Base-by-base conservation (phyloP, 202 grass and related monocot species). In the Elaeis oleifera region DNA sequence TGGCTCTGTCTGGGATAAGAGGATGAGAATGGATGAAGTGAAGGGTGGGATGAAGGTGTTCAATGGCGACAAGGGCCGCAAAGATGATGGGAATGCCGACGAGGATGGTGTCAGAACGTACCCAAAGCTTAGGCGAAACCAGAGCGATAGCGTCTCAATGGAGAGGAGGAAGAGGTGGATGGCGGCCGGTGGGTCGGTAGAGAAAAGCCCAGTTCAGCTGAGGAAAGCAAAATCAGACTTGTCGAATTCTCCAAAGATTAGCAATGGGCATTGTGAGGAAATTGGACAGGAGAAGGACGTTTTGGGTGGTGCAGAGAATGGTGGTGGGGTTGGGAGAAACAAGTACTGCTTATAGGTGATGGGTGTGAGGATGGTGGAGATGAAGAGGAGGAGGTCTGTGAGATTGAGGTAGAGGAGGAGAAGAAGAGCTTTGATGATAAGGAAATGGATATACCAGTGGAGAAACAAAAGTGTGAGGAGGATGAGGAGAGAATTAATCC, bases 21-120 rank as follows among this genome's bases (percentile, higher is more conserved):
- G 94, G 74, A 99, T 89, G 88, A 84, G 71, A 76, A 89, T 94
- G 87, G 94, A 99, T 71, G 85, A 91, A 59, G 88, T 86, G 23
- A 89, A 92, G 64, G 94, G 94, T 32, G 94, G 94, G 44, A 74
- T 99, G 73, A 99, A 94, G 85, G 94, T 94, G 19, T 99, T 99
- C 62, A 94, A 75, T 74, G 79, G 53, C 26, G 78, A 26, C 1
- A 51, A 48, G 18, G 36, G 60, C 31, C 60, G 19, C 29, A 74
- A 18, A 23, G 54, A 60, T 28, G 78, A 60, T 16, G 79, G 52
- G 32, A 84, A 85, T 58, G 88, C 85, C 21, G 94, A 99, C 71
- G 88, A 99, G 68, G 94, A 99, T n/a, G 88, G 88, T 8, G 18
- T 94, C 61, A 80, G 83, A 51, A 79, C 94, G 14, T 75, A 77